Base-by-base conservation (phyloP, 1,284 basidiomycete genomes). In the Neolentinus lepideus region DNA sequence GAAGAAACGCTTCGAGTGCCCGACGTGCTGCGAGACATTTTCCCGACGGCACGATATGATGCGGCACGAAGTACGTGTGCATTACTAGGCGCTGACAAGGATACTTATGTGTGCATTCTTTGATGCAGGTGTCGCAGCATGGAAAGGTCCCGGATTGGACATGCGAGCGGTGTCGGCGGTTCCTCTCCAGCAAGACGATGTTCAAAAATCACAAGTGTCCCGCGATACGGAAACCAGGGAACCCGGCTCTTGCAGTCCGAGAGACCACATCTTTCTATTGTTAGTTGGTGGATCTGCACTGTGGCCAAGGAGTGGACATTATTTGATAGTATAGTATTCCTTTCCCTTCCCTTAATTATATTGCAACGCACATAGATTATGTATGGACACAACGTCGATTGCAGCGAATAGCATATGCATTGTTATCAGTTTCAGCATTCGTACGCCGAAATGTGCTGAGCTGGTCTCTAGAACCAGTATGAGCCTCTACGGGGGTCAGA, bases 11-110 rank as follows among this genome's bases (percentile, higher is more conserved):
- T 43, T 43, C 38, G 16, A 43, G 19, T 43, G 38, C 16, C 38
- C 38, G 16, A 43, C 38, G 3, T 50, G 47, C 21, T 3, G 22
- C 24, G 47, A 50, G 47, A 50, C 47, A 6, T 50, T 50, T 29
- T 50, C 47, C n/a, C 47, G 47, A 11, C 47, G 47, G n/a, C 47
- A 50, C 21, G 47, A 50, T 50, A 25, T 50, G 22, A 25, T 50
- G 24, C 4, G 47, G 11, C 47, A 50, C n/a, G 47, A 50, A n/a
- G 47, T 50, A 19, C 9, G 38, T n/a, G 38, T 21, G 38, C 12
- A 43, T 43, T 4, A n/a, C 3, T n/a, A 43, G 16, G 16, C 6
- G 4, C 29, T 8, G 38, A 43, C 16, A 6, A n/a, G 16, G 16
- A 43, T 35, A 16, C 33, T 35, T 16, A 35, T n/a, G n/a, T n/a